Conservation (phyloP, 768 basidiomycete genomes). For the Mycena filopes region DNA sequence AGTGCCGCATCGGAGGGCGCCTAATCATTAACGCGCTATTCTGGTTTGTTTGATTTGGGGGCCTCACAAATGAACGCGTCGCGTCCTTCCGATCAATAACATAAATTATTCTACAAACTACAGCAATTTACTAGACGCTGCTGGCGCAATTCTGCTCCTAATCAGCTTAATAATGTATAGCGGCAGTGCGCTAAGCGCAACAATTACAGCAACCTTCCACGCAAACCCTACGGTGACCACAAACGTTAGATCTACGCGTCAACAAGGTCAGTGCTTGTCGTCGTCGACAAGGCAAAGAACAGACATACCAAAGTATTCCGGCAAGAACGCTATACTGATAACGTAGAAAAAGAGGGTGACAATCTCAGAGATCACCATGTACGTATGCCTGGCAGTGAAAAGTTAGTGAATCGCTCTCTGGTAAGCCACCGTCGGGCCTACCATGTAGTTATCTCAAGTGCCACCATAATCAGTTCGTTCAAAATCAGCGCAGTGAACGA, state of each 20-base stretch:
- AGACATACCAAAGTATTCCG: constrained; percentile 93
- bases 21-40: background rate
- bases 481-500: constrained; percentile 96
- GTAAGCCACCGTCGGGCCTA: constrained; percentile 38
- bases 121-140: constrained; percentile 91
- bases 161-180: constrained; percentile 92
- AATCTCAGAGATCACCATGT: constrained; percentile 94
- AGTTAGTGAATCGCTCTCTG: constrained; percentile 2
- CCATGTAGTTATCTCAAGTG: constrained; percentile 98
- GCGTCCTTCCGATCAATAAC: background rate
- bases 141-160: constrained; percentile 87
- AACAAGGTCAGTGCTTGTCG: too few relatives aligned
- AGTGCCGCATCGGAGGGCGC: constrained; percentile 9
- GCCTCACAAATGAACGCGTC: too few relatives aligned
- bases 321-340: constrained; percentile 91
- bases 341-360: constrained; percentile 91
- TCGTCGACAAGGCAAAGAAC: background rate
- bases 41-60: too few relatives aligned
- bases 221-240: constrained; percentile 89
- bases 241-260: constrained; percentile 86
- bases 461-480: constrained; percentile 99
- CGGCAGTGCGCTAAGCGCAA: constrained; percentile 93
- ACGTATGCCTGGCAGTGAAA: constrained; percentile 75
- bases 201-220: constrained; percentile 96
- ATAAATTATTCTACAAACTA: constrained; percentile 44